Percentiles rank a stretch among this genome's conserved stretches.
Evolutionary conservation across 305 asterid species (phyloP).

Genomic region (Fraxinus dipetala): DNA sequence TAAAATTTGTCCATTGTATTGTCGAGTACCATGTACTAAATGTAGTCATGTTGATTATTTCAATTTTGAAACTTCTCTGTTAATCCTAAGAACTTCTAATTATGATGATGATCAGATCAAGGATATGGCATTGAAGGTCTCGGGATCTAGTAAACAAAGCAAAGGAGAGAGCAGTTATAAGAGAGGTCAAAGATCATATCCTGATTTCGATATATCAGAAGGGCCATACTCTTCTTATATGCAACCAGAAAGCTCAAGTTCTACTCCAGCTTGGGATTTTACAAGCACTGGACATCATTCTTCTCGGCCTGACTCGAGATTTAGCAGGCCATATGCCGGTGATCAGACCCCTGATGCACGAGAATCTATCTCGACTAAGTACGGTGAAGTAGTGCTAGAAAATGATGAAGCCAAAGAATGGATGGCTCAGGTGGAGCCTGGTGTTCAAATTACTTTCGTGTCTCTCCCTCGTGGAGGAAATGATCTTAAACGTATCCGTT

Average conservation of each 20-base stretch:
- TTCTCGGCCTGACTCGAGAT: conserved; percentile 43
- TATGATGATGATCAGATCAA: conserved; percentile 51
- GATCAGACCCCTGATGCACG: conserved; percentile 46
- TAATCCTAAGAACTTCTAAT: background rate
- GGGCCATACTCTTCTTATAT: conserved; percentile 46
- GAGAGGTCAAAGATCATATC: conserved; percentile 57
- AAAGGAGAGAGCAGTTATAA: conserved; percentile 52
- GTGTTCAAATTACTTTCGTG: conserved; percentile 87
- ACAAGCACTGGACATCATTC: conserved; percentile 38
- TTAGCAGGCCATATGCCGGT: conserved; percentile 39
- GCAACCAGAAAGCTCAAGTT: conserved; percentile 71
- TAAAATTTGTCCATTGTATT: background rate
- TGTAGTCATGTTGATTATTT: background rate
- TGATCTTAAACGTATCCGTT: conserved; percentile 91
- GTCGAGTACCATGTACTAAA: background rate
- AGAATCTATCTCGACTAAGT: conserved; percentile 46
- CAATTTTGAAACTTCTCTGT: background rate
- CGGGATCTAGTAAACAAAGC: conserved; percentile 61
- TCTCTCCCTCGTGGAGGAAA: conserved; percentile 89
- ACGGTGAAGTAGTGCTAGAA: conserved; percentile 53
- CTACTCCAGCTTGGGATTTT: conserved; percentile 92
- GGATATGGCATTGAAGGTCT: conserved; percentile 85
- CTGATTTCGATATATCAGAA: conserved; percentile 70
- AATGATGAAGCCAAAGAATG: conserved; percentile 75
- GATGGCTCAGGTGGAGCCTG: conserved; percentile 98